Evolutionary conservation across 208 protist species (phyloP), one percentile per base, ranked within the genome.

Genomic region (Acanthamoeba royreba): DNA sequence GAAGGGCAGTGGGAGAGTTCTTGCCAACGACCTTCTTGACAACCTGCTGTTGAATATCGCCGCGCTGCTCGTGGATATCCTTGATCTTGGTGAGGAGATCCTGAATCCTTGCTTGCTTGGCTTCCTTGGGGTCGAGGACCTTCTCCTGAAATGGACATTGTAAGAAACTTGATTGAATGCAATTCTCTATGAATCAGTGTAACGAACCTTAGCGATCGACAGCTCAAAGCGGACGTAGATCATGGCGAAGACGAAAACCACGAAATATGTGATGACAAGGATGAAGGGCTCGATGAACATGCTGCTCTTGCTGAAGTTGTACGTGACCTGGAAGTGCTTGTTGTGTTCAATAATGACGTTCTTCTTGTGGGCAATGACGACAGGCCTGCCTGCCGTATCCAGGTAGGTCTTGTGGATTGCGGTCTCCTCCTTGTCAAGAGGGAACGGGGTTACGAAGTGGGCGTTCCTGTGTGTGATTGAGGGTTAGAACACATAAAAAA

Each of bases 361-460:
- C 25, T 43, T 49, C n/a, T 61, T 25, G 1, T 33, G 11, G 4
- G 96, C 17, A 2, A 79, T 45, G 28, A 96, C 1, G 4, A 95
- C 92, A 47, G 94, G 92, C 45, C 95, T 61, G 53, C 95, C 95
- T 1, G 83, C 79, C n/a, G 91, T 95, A 43, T 96, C 95, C 25
- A 96, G 69, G 92, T 94, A 96, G 7, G 94, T 96, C 42, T 94
- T 92, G 31, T 83, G 52, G 8, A 52, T 61, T n/a, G 42, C 79
- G 38, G 11, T 19, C 8, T 55, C 52, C 85, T 96, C 28, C 38
- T 5, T 49, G 2, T 92, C 93, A 17, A 93, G 69, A 22, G 3
- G 31, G 53, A 95, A 96, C 42, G 96, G 96, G 25, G 90, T 58
- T 9, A 47, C 15, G 15, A 96, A 22, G 38, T 93, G 33, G n/a